Percentiles rank a stretch among this genome's conserved stretches.
Evolutionary conservation across 106 monocot species (phyloP).

Genomic region (Xerophyta viscosa): DNA sequence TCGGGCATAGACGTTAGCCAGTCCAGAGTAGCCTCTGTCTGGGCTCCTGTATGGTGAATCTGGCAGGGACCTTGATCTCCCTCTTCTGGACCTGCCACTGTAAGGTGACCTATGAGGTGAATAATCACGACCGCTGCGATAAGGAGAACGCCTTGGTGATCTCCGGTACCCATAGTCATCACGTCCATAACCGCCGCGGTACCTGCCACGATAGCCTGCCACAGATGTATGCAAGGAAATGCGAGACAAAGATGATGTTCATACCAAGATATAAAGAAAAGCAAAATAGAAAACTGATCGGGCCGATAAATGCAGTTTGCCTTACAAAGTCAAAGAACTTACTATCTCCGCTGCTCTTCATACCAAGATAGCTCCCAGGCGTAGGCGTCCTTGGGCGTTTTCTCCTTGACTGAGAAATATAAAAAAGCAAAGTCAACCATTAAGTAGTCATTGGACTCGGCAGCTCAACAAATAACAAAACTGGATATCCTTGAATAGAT

Average conservation of each 20-base stretch:
- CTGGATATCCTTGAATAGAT: neutral
- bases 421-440: neutral
- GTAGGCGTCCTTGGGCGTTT: conserved; percentile 74
- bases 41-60: conserved; percentile 64
- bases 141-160: conserved; percentile 49
- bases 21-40: conserved; percentile 45
- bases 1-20: conserved; percentile 33
- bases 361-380: conserved; percentile 87
- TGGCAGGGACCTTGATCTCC: conserved; percentile 41
- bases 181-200: conserved; percentile 47
- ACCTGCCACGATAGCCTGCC: conserved; percentile 31
- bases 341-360: conserved; percentile 57
- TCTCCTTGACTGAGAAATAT: conserved; percentile 59
- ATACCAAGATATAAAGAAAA: neutral
- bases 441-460: neutral
- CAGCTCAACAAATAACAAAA: neutral
- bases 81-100: conserved; percentile 50
- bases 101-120: conserved; percentile 52
- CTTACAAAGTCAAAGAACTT: conserved; percentile 2
- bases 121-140: conserved; percentile 45
- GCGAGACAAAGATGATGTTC: neutral
- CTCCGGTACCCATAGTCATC: conserved; percentile 47
- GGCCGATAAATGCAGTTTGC: neutral
- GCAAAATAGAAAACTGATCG: neutral
- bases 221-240: neutral